Evolutionary conservation across 352 stramenopile species (phyloP), one percentile per base, ranked within the genome.

Genomic region (Globisporangium iwayamae): DNA sequence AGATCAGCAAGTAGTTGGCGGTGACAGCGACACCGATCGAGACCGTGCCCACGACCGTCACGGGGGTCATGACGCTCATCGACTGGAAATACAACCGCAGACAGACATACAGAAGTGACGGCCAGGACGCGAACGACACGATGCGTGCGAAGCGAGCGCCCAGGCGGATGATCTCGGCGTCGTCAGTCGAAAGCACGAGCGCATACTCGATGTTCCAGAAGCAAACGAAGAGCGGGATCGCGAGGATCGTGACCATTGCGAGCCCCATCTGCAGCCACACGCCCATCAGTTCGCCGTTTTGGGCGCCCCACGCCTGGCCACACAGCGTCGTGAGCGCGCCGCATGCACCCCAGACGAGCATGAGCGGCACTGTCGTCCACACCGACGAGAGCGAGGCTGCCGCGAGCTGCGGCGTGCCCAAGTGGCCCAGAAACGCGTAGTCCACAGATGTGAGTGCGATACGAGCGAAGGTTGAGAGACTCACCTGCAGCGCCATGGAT

Each of bases 191-290:
- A 8, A 70, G 58, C 62, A 10, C 8, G 32, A 71, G 57, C 30
- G 58, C 22, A 20, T 59, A 57, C 43, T 55, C 54, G 46, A 69
- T 43, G 51, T 63, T 76, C 76, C 76, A 85, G 62, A 83, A 92
- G 74, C 79, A 92, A 45, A 92, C 50, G 30, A 87, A 74, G 3
- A 47, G 14, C 16, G 41, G 41, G 41, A 47, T 47, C 41, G 14
- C 41, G 14, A 18, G 16, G 41, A 20, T 87, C 72, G 74, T 64
- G 53, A 76, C 76, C 34, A 85, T 70, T 0, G 80, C 72, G 28
- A 91, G 59, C 0, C 81, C 83, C 60, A 93, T 85, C 57, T 93
- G 83, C 39, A 93, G 78, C 84, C 84, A 93, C 18, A 85, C 67
- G 30, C 84, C 84, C 3, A 73, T 71, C 53, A 93, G 65, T 28